Evolutionary conservation across 2,329 filamentous ascomycete genomes (phyloP).

Genomic region (Raffaelea deltoideospora): DNA sequence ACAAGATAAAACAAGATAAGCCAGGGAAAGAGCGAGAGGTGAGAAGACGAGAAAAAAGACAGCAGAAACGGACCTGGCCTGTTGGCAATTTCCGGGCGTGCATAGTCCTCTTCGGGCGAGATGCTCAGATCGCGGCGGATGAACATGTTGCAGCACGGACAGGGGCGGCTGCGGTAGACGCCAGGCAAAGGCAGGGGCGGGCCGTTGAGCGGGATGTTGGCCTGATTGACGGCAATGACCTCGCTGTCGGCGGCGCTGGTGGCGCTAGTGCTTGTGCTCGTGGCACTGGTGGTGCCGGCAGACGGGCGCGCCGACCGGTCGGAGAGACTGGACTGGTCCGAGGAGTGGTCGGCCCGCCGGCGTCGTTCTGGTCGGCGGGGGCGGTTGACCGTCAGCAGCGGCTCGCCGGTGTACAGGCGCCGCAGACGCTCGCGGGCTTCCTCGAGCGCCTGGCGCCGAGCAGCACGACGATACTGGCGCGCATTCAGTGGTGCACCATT

Average conservation of each 20-base stretch:
- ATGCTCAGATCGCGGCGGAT: neutral
- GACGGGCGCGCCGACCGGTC: no score
- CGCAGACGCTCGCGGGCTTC: neutral
- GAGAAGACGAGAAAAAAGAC: no score
- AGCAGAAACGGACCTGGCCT: no score
- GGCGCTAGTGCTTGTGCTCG: neutral
- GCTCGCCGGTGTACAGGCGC: neutral
- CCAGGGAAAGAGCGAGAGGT: neutral
- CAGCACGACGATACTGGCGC: neutral
- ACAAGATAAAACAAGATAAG: no score
- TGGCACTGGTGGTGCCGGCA: neutral
- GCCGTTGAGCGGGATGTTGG: neutral
- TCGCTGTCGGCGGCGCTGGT: neutral
- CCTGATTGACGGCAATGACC: neutral
- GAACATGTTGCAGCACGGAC: constrained; percentile 3
- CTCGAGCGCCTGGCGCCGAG: neutral
- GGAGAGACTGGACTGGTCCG: no score
- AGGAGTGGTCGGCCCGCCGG: no score
- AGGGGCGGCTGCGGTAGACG: neutral
- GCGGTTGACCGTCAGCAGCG: neutral
- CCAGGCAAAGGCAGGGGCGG: neutral
- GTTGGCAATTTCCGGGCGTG: no score
- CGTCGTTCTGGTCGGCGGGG: no score
- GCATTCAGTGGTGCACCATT: constrained; percentile 1
- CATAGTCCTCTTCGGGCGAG: constrained; percentile 1